phyloP scores from a whole-genome alignment of 768 basidiomycete species.

The Sutorius australiensis region DNA sequence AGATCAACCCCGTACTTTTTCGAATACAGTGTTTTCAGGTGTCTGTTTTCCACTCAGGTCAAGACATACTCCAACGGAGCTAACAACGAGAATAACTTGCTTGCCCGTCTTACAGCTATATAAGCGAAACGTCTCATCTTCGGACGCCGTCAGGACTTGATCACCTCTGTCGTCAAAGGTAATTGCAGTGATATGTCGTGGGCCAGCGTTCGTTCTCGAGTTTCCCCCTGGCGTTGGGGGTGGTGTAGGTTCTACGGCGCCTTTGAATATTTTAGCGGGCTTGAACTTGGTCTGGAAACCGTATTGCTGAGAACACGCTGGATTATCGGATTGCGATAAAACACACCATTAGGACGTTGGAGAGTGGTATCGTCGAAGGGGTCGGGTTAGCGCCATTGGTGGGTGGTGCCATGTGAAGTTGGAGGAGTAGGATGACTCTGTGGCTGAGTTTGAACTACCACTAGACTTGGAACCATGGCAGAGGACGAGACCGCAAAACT shows the following conservation, averaged over 20 bases:
- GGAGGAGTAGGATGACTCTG: slow-evolving; percentile 7
- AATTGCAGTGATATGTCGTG: slow-evolving; percentile 81
- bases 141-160: slow-evolving; percentile 76
- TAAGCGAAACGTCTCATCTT: slow-evolving; percentile 89
- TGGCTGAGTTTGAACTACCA: slow-evolving; percentile 58
- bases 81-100: slow-evolving; percentile 54
- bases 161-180: slow-evolving; percentile 91
- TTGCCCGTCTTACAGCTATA: slow-evolving; percentile 90
- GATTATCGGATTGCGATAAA: not conserved
- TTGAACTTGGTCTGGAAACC: slow-evolving; percentile 64
- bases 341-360: slow-evolving; percentile 49
- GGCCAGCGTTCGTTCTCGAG: slow-evolving; percentile 38
- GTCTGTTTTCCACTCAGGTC: slow-evolving; percentile 44
- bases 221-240: slow-evolving; percentile 42
- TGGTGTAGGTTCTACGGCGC: slow-evolving; percentile 61
- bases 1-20: slow-evolving; percentile 97
- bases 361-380: slow-evolving; percentile 39
- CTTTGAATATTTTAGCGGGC: slow-evolving; percentile 86
- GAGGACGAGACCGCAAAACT: slow-evolving; percentile 85
- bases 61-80: slow-evolving; percentile 19
- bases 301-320: not conserved
- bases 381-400: slow-evolving; percentile 31
- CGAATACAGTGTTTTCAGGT: slow-evolving; percentile 74
- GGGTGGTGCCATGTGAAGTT: slow-evolving; percentile 39
- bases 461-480: slow-evolving; percentile 46